Percentiles rank a stretch among this genome's conserved stretches.
Evolutionary conservation across 495 filamentous ascomycete genomes (phyloP).

Genomic region (Aspergillus avenaceus): DNA sequence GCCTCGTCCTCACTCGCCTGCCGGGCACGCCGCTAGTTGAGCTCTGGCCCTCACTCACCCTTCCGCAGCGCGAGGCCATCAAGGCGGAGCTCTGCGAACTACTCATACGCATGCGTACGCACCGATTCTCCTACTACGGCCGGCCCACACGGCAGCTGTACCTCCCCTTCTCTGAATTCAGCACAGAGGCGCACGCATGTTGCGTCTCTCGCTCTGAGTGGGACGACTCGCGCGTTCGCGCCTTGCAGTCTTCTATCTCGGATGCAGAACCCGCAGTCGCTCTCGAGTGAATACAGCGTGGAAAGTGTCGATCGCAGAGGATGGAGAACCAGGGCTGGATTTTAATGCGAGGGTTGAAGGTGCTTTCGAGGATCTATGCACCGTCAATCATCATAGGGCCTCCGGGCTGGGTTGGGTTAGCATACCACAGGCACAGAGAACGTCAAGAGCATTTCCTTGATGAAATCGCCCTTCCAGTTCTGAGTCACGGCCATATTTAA

Average conservation of each 20-base stretch:
- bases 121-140: conserved; percentile 11
- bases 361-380: conserved; percentile 31
- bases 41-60: conserved; percentile 12
- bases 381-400: background rate
- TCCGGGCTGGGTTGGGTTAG: background rate
- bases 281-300: conserved; percentile 9
- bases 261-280: conserved; percentile 5
- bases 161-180: conserved; percentile 12
- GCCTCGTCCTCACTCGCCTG: conserved; percentile 9
- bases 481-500: conserved; percentile 21
- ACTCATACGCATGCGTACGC: conserved; percentile 7
- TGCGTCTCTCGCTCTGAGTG: conserved; percentile 10
- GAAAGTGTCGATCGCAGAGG: conserved; percentile 5
- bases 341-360: conserved; percentile 25
- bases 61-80: conserved; percentile 8
- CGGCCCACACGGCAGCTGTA: conserved; percentile 10
- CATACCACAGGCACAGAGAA: conserved; percentile 34
- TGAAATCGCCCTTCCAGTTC: conserved; percentile 22
- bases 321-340: conserved; percentile 19
- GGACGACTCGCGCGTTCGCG: conserved; percentile 11
- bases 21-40: conserved; percentile 11
- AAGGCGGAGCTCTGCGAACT: conserved; percentile 12
- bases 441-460: conserved; percentile 25
- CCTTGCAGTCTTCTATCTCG: conserved; percentile 3
- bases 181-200: conserved; percentile 6